phyloP scores from a whole-genome alignment of 306 rosid genomes.

The Glycine tomentella region DNA sequence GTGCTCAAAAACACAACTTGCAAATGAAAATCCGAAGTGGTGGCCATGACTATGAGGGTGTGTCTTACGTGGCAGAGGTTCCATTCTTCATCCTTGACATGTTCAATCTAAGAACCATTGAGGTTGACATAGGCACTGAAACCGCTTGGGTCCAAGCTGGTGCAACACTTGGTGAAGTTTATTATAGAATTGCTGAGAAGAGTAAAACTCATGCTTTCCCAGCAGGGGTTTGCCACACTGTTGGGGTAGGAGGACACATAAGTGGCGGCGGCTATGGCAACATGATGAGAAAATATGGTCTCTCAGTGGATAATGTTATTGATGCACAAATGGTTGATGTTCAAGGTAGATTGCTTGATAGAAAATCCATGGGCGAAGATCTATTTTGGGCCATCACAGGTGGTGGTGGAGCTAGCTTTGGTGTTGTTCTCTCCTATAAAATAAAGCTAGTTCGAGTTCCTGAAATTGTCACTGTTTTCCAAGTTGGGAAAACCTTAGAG shows the following conservation, averaged over 20 bases:
- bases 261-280: constrained; percentile 89
- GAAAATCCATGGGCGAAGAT: constrained; percentile 79
- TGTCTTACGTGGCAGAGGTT: constrained; percentile 58
- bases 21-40: constrained; percentile 79
- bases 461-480: constrained; percentile 66
- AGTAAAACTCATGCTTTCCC: constrained; percentile 73
- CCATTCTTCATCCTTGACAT: constrained; percentile 77
- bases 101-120: constrained; percentile 64
- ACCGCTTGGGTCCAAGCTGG: constrained; percentile 75
- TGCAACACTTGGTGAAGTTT: constrained; percentile 72
- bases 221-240: constrained; percentile 83
- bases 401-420: constrained; percentile 85
- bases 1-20: constrained; percentile 59
- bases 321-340: constrained; percentile 70
- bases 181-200: constrained; percentile 58
- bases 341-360: constrained; percentile 62
- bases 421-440: constrained; percentile 68
- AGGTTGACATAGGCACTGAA: constrained; percentile 53
- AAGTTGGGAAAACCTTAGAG: constrained; percentile 63
- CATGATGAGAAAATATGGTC: constrained; percentile 75
- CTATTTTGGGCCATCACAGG: constrained; percentile 92
- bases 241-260: constrained; percentile 76
- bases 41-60: constrained; percentile 77
- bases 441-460: constrained; percentile 66
- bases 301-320: constrained; percentile 63